phyloP scores from a whole-genome alignment of 176 grass and related monocot genomes.

The Miscanthus lutarioriparius region DNA sequence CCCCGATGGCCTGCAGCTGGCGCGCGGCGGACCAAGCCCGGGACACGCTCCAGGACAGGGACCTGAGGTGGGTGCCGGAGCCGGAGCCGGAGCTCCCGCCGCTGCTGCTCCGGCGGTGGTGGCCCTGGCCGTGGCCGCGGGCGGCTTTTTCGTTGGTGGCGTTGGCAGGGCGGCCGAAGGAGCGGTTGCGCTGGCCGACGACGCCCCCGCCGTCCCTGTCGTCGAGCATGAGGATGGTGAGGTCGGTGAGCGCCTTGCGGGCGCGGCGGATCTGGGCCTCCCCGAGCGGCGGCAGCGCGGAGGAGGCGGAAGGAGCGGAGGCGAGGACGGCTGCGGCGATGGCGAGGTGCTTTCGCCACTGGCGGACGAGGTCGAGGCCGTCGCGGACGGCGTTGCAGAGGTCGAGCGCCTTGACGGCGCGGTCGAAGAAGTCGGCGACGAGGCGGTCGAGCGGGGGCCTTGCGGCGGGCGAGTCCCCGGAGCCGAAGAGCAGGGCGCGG shows the following conservation, averaged over 20 bases:
- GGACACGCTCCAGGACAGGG: slow-evolving; percentile 92
- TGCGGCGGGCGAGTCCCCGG: background rate
- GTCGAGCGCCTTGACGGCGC: slow-evolving; percentile 88
- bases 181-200: slow-evolving; percentile 67
- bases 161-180: slow-evolving; percentile 50
- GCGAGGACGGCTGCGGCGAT: slow-evolving; percentile 61
- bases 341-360: slow-evolving; percentile 70
- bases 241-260: slow-evolving; percentile 84
- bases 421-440: slow-evolving; percentile 86
- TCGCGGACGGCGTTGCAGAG: slow-evolving; percentile 92
- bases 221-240: slow-evolving; percentile 94
- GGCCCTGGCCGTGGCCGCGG: slow-evolving; percentile 15
- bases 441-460: slow-evolving; percentile 68
- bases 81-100: slow-evolving; percentile 48
- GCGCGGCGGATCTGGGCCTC: slow-evolving; percentile 88
- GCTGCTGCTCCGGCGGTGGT: slow-evolving; percentile 75
- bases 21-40: slow-evolving; percentile 86
- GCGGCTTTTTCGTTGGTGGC: background rate
- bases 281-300: slow-evolving; percentile 31
- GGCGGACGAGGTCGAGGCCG: slow-evolving; percentile 76
- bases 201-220: slow-evolving; percentile 64
- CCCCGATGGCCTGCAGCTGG: slow-evolving; percentile 86
- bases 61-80: slow-evolving; percentile 58
- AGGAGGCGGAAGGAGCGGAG: too few species aligned
- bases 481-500: slow-evolving; percentile 57